Conservation (phyloP, 2,329 filamentous ascomycete genomes). For the Arthroderma uncinatum region DNA sequence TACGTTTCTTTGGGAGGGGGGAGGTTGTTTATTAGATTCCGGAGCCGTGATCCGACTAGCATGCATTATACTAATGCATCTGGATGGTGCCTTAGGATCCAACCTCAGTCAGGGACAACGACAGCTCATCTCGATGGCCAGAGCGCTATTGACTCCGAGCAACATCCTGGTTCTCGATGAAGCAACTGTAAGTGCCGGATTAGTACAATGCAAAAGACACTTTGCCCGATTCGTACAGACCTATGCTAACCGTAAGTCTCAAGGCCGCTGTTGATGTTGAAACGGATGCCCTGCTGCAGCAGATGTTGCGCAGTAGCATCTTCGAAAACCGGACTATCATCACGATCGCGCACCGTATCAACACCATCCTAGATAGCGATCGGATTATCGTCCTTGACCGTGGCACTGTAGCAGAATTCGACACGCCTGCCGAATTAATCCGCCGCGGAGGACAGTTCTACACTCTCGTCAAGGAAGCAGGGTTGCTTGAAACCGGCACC, state of each 20-base stretch:
- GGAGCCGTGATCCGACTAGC: background rate
- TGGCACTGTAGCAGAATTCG: slow-evolving; percentile 85
- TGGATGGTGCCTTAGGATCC: slow-evolving; percentile 50
- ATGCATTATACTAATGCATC: background rate
- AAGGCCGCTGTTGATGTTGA: slow-evolving; percentile 59
- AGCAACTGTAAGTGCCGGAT: slow-evolving; percentile 56
- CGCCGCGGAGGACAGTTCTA: slow-evolving; percentile 71
- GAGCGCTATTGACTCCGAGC: slow-evolving; percentile 84
- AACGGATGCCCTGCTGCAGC: slow-evolving; percentile 54
- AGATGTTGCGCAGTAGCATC: slow-evolving; percentile 50
- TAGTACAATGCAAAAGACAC: background rate
- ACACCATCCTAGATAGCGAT: slow-evolving; percentile 84
- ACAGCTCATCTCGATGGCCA: slow-evolving; percentile 84
- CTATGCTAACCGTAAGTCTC: slow-evolving; percentile 2
- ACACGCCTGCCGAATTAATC: slow-evolving; percentile 68
- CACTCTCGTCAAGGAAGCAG: slow-evolving; percentile 82
- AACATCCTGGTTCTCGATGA: slow-evolving; percentile 97
- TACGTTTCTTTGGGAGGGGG: slow-evolving; percentile 38
- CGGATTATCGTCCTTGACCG: slow-evolving; percentile 87
- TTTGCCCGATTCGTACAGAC: background rate
- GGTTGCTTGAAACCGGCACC: slow-evolving; percentile 45
- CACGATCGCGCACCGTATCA: slow-evolving; percentile 95
- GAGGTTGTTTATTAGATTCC: background rate
- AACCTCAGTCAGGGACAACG: slow-evolving; percentile 93
- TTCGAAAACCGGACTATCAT: slow-evolving; percentile 94